Conservation (phyloP, 2,329 filamentous ascomycete species). For the Nannizzia gypsea region DNA sequence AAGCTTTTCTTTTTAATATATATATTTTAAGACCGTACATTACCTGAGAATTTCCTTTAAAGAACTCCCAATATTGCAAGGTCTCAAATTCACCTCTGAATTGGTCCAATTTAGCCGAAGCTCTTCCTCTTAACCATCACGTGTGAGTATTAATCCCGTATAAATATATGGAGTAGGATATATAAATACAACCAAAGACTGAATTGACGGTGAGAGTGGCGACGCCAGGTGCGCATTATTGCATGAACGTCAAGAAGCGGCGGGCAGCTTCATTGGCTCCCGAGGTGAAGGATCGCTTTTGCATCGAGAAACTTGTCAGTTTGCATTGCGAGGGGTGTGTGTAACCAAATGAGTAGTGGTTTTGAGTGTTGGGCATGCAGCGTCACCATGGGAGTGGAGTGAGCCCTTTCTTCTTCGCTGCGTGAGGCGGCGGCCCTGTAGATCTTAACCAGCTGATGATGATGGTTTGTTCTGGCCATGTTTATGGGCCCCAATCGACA, state of each 20-base stretch:
- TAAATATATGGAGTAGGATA: too few species aligned
- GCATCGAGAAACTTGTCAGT: not conserved
- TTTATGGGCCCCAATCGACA: not conserved
- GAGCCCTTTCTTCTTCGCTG: not conserved
- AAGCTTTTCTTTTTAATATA: conserved; percentile 1
- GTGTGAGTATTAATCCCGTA: not conserved
- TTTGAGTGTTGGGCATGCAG: not conserved
- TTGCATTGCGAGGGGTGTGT: not conserved
- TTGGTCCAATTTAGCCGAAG: conserved; percentile 1
- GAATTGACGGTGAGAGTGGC: not conserved
- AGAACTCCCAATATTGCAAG: not conserved
- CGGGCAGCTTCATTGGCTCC: not conserved
- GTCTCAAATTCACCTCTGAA: not conserved
- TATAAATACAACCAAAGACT: not conserved
- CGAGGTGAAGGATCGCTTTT: not conserved
- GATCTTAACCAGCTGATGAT: conserved; percentile 1
- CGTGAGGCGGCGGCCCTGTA: not conserved
- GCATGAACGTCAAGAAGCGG: not conserved
- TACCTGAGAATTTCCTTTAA: not conserved
- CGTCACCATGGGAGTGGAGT: not conserved
- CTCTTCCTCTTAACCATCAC: not conserved
- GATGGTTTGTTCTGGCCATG: not conserved
- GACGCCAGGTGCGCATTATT: not conserved
- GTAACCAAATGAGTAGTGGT: not conserved
- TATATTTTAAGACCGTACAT: not conserved